These are phyloP conservation scores for Insectozyma bohioensis DNA, from an alignment of 1,139 yeast genomes.

Conservation along the genomic window DNA sequence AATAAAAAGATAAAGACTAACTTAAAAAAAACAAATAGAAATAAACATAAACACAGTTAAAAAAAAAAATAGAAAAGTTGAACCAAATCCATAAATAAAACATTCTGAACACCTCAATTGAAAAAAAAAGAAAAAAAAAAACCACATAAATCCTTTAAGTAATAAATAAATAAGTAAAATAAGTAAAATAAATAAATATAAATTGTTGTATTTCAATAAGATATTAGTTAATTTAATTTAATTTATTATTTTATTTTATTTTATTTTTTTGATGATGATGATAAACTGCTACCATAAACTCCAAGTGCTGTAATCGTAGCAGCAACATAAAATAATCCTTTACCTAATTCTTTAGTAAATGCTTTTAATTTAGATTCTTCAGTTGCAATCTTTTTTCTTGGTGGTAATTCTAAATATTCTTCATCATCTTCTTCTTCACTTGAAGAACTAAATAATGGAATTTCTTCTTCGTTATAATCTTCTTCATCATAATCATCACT, in stretches of 20 bases:
- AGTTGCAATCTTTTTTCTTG: constrained; percentile 12
- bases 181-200: no score
- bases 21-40: no score
- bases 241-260: no score
- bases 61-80: no score
- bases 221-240: no score
- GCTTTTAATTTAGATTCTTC: constrained; percentile 17
- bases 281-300: constrained; percentile 34
- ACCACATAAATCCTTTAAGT: neutral
- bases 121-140: neutral
- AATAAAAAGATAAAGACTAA: no score
- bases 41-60: no score
- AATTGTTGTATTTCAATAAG: no score
- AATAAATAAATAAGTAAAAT: neutral
- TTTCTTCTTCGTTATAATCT: constrained; percentile 3
- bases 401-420: constrained; percentile 11
- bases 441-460: neutral
- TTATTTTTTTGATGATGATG: no score
- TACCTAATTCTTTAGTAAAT: constrained; percentile 32
- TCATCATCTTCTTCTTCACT: neutral
- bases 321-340: constrained; percentile 33
- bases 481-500: constrained; percentile 6
- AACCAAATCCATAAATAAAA: no score
- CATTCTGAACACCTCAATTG: neutral
- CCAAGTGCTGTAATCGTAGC: constrained; percentile 43